phyloP scores from a whole-genome alignment of 108 stramenopile genomes.

The Poteriospumella lacustris region DNA sequence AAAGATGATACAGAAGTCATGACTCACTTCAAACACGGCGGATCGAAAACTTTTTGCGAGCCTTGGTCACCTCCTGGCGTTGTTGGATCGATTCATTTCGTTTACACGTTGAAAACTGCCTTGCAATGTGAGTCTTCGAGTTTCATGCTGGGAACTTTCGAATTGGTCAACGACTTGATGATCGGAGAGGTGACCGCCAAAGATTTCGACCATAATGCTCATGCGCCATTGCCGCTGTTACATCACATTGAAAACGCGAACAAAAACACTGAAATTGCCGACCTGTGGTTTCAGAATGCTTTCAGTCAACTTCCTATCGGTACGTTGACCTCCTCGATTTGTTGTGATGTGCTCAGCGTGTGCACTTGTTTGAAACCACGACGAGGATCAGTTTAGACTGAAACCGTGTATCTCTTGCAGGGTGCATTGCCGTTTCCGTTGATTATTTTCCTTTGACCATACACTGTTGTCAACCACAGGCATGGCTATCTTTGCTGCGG shows the following conservation, averaged over 20 bases:
- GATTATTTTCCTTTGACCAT: neutral
- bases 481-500: neutral
- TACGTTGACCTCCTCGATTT: neutral
- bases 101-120: slow-evolving; percentile 13
- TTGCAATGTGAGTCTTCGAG: neutral
- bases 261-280: neutral
- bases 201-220: neutral
- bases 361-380: neutral
- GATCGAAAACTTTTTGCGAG: slow-evolving; percentile 20
- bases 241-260: neutral
- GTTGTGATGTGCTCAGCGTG: neutral
- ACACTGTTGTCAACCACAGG: neutral
- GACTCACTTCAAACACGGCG: neutral
- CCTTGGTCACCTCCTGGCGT: slow-evolving; percentile 16
- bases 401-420: no score
- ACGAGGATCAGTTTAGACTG: no score
- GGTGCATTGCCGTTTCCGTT: no score
- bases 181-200: neutral
- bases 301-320: neutral
- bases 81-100: neutral
- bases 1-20: slow-evolving; percentile 5
- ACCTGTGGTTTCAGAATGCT: neutral
- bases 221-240: neutral
- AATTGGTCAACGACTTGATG: neutral
- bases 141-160: slow-evolving; percentile 3